Evolutionary conservation across 2,329 filamentous ascomycete genomes (phyloP), one percentile per base, ranked within the genome.

Genomic region (Fusarium compactum): DNA sequence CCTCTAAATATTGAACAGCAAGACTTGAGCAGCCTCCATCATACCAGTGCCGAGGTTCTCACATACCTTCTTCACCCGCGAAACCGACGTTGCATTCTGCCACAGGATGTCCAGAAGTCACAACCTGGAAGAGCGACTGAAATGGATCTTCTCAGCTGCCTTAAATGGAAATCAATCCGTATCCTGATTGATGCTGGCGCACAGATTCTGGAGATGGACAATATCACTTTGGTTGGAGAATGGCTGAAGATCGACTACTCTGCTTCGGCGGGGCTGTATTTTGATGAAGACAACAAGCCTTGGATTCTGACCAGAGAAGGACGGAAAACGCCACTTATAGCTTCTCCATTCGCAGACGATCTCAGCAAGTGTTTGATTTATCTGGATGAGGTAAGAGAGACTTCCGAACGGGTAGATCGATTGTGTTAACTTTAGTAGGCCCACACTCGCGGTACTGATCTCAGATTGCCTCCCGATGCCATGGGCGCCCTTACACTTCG

Each of bases 111-210:
- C 0, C 78, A 74, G 4, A 79, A 67, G 12, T 83, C 83, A 0
- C 74, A 86, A 22, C 80, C 80, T 0, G 88, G 90, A 56, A 64
- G 71, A 41, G 56, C 65, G 18, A 71, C 0, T 74, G 78, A 74
- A 16, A 29, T 62, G 4, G 67, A 70, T 0, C 77, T 91, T 1
- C 77, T 74, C 1, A 14, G 46, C 11, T 59, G 64, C 18, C 51
- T 74, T 15, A 58, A 58, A 5, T 8, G 2, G 2, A 65, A 60
- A 0, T 48, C 70, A 0, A 88, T 90, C 15, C 80, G 82, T 0
- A 81, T 92, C 0, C 78, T 92, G 0, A 89, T 92, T 1, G 90
- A 92, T 73, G 86, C 88, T 0, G 90, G 90, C 0, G 89, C 90
- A 0, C 85, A 88, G 16, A 87, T 92, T 16, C 75, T 92, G 0